Evolutionary conservation across 2,329 filamentous ascomycete species (phyloP).

Genomic region (Fusarium bulbicola): DNA sequence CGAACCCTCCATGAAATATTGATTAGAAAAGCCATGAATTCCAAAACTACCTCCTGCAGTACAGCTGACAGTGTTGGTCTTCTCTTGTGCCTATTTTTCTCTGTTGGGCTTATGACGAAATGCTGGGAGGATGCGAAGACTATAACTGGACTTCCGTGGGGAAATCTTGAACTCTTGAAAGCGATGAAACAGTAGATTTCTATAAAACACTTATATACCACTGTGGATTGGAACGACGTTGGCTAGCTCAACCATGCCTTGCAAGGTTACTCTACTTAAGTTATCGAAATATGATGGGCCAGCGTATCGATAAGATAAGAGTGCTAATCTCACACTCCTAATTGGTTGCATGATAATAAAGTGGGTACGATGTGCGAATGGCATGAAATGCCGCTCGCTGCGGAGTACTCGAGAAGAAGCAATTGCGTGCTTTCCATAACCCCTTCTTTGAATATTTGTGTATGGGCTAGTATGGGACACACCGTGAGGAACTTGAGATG

Average conservation of each 20-base stretch:
- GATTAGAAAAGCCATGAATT: rapidly evolving
- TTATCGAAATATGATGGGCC: too few species aligned
- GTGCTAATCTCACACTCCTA: background rate
- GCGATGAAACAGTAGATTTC: too few species aligned
- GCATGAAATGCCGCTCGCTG: background rate
- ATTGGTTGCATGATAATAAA: background rate
- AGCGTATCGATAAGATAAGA: background rate
- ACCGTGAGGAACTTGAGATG: background rate
- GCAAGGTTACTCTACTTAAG: background rate
- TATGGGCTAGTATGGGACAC: too few species aligned
- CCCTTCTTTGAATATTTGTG: background rate
- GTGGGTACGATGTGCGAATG: background rate
- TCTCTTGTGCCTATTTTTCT: background rate
- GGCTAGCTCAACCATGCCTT: background rate
- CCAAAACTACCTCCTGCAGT: rapidly evolving
- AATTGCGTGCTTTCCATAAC: background rate
- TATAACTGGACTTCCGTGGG: rapidly evolving
- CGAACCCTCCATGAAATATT: too few species aligned
- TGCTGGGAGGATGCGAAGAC: too few species aligned
- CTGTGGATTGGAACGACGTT: background rate
- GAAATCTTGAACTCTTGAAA: background rate
- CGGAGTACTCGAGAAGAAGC: background rate
- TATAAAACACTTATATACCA: too few species aligned
- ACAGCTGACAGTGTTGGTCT: background rate
- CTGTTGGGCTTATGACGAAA: background rate